Conservation (phyloP, 2,329 filamentous ascomycete species). For the Microdochium nivale region DNA sequence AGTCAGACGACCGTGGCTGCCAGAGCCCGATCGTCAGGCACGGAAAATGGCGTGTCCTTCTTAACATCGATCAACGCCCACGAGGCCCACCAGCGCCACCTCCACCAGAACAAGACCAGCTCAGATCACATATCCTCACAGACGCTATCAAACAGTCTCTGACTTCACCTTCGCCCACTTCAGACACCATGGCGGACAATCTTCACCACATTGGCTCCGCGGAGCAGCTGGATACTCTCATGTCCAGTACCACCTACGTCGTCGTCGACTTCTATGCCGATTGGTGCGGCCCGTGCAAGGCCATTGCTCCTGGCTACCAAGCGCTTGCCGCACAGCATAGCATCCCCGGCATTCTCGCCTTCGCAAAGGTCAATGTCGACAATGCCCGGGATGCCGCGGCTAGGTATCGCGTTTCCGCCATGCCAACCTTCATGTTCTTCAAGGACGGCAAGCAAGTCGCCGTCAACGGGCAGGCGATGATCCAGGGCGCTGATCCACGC, state of each 20-base stretch:
- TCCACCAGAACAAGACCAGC: no score
- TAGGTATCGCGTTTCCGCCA: constrained; percentile 58
- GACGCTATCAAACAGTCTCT: not conserved
- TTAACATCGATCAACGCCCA: not conserved
- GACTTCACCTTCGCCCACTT: not conserved
- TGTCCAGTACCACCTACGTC: constrained; percentile 47
- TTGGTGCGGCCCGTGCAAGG: constrained; percentile 70
- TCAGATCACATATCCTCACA: no score
- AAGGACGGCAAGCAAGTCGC: constrained; percentile 49
- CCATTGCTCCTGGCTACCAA: constrained; percentile 55
- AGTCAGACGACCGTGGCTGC: not conserved
- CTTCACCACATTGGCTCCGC: not conserved
- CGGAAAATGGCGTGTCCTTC: not conserved
- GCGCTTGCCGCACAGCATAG: constrained; percentile 39
- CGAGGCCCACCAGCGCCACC: no score
- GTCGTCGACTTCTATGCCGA: constrained; percentile 73
- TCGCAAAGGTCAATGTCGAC: constrained; percentile 68
- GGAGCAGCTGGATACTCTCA: not conserved
- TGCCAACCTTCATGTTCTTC: constrained; percentile 66
- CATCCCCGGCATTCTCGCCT: constrained; percentile 43
- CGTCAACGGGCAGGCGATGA: constrained; percentile 4
- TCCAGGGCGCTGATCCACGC: constrained; percentile 3
- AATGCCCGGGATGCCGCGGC: constrained; percentile 54
- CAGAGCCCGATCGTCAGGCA: not conserved
- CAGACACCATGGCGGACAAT: not conserved